Conservation (phyloP, 2,329 filamentous ascomycete genomes). For the Chrysosporium queenslandicum region DNA sequence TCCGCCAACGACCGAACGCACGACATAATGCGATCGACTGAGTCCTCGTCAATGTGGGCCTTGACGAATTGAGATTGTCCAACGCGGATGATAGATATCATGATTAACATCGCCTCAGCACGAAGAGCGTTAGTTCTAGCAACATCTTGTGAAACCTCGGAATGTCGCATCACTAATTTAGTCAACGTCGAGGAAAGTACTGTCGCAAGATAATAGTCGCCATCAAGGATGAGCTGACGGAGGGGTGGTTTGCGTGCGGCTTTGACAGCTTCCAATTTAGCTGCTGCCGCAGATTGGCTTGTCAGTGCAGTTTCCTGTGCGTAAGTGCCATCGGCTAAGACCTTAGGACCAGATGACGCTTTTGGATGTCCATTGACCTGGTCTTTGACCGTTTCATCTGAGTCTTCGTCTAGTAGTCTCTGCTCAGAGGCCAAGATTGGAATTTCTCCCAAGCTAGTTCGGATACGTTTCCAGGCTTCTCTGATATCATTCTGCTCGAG, state of each 20-base stretch:
- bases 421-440: constrained; percentile 94
- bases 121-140: constrained; percentile 87
- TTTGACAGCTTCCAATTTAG: constrained; percentile 91
- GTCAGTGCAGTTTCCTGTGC: constrained; percentile 94
- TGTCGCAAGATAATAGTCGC: constrained; percentile 90
- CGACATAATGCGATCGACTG: constrained; percentile 96
- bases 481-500: constrained; percentile 87
- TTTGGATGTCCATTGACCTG: constrained; percentile 76
- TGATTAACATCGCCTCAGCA: constrained; percentile 97
- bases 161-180: constrained; percentile 95
- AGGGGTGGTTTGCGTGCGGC: constrained; percentile 92
- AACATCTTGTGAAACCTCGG: constrained; percentile 76
- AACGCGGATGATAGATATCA: constrained; percentile 97
- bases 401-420: constrained; percentile 72
- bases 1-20: constrained; percentile 88
- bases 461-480: constrained; percentile 93
- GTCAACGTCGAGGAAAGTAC: constrained; percentile 93
- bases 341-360: constrained; percentile 70
- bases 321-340: constrained; percentile 93
- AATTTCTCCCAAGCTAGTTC: constrained; percentile 88
- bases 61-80: constrained; percentile 99
- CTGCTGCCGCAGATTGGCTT: constrained; percentile 78
- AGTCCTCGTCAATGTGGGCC: constrained; percentile 93
- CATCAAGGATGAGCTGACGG: constrained; percentile 87
- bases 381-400: constrained; percentile 54